These are phyloP conservation scores for Durio zibethinus DNA, from an alignment of 345 rosid species.

Conservation along the genomic window DNA sequence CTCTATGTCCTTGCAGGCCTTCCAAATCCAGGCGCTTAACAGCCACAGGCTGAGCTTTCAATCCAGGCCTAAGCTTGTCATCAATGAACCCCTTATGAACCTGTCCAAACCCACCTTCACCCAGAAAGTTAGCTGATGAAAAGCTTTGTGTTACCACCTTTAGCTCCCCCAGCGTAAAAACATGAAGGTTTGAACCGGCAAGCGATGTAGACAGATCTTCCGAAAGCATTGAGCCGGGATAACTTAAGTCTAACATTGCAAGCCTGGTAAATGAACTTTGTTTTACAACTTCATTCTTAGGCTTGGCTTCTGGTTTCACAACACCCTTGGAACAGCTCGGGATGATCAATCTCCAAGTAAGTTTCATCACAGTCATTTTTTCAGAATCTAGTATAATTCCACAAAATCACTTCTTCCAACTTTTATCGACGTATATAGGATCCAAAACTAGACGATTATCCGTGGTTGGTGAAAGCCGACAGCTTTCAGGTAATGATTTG, in stretches of 20 bases:
- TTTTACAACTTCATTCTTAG: constrained; percentile 37
- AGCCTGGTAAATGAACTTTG: constrained; percentile 61
- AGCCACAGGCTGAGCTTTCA: constrained; percentile 86
- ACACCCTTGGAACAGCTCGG: constrained; percentile 46
- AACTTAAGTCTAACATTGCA: constrained; percentile 62
- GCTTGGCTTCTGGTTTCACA: constrained; percentile 20
- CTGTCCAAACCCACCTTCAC: constrained; percentile 91
- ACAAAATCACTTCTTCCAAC: neutral
- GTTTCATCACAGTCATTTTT: constrained; percentile 47
- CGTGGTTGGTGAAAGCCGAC: neutral
- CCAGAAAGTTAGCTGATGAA: constrained; percentile 62
- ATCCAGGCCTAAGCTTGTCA: constrained; percentile 77
- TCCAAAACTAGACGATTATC: neutral
- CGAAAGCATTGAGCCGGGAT: constrained; percentile 53
- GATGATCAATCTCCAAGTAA: constrained; percentile 49
- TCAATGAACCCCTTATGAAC: constrained; percentile 89
- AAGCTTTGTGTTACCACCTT: constrained; percentile 75
- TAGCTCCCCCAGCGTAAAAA: constrained; percentile 62
- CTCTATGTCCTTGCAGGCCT: constrained; percentile 83
- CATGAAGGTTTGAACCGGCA: constrained; percentile 78
- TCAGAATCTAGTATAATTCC: neutral
- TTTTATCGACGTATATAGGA: neutral
- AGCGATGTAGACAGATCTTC: constrained; percentile 76
- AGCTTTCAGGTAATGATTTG: neutral
- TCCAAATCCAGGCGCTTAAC: constrained; percentile 78